Percentiles rank a stretch among this genome's conserved stretches.
These are phyloP conservation scores for Penicillium sp. DNA, from an alignment of 2,329 filamentous ascomycete genomes.

Conservation along the genomic window DNA sequence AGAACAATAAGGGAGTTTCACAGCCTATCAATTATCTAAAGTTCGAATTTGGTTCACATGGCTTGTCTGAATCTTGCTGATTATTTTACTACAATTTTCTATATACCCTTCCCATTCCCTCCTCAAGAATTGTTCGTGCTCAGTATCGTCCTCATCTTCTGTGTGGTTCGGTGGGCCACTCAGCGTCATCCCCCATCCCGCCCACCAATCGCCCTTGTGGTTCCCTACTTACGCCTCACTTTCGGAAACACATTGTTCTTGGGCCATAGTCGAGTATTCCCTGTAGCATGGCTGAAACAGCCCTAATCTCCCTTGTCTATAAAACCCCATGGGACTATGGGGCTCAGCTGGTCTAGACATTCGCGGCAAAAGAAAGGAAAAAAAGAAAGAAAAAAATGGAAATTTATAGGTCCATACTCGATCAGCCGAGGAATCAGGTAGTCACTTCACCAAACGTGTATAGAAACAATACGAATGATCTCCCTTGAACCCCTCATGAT, in stretches of 20 bases:
- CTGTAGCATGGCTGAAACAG: slow-evolving; percentile 9
- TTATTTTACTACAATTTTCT: neutral
- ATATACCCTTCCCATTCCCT: neutral
- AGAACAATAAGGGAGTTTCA: neutral
- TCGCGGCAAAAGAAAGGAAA: neutral
- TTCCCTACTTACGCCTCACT: slow-evolving; percentile 19
- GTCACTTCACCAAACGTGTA: neutral
- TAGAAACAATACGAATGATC: neutral
- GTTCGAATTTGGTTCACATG: neutral
- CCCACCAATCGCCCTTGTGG: slow-evolving; percentile 33
- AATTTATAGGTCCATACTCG: neutral
- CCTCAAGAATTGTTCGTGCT: neutral
- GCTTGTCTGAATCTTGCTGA: neutral
- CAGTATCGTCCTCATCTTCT: slow-evolving; percentile 21
- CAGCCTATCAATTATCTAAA: neutral
- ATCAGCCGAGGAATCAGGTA: neutral
- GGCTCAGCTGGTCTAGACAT: neutral
- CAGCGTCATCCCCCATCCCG: slow-evolving; percentile 39
- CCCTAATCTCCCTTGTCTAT: neutral
- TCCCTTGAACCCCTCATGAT: slow-evolving; percentile 14
- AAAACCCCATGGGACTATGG: neutral
- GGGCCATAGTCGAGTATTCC: neutral
- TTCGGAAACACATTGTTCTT: slow-evolving; percentile 1
- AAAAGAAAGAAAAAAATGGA: neutral
- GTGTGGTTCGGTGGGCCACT: slow-evolving; percentile 43